Base-by-base conservation (phyloP, 176 grass and related monocot species). In the Hsuehochloa calcarea region DNA sequence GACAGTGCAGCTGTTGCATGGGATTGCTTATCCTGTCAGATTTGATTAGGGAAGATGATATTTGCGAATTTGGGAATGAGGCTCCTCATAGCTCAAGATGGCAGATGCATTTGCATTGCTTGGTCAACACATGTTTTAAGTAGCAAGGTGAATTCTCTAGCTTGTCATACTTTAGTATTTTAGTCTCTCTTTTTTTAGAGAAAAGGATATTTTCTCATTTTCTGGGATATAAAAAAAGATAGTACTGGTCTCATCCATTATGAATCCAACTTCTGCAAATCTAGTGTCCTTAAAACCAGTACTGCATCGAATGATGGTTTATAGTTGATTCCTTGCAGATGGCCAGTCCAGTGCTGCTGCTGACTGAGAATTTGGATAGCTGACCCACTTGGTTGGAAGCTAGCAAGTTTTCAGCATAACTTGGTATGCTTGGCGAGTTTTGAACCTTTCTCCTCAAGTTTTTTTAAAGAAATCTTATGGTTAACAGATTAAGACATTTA, bases 321-420 rank as follows among this genome's bases (percentile, higher is more conserved):
- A 40, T 77, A 22, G 10, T n/a, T n/a, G 35, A 60, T 27, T 44
- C n/a, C 38, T 41, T 61, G 56, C 22, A 69, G 65, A 29, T 52
- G 49, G 8, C 20, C 41, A 80, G 45, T 20, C 31, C 63, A 67
- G 43, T 29, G 14, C 15, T 62, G 39, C 39, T 64, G 59, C 20
- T 52, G 12, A 79, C 16, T 67, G 13, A 38, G 12, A 80, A 80
- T 81, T 68, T 81, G 56, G 41, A 81, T 68, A 55, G 37, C 7
- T 26, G 31, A 54, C 7, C 14, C 31, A 19, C 64, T 67, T 52
- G 20, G 39, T 29, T 38, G 46, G 47, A 16, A 68, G 75, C 61
- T n/a, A 51, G 27, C 64, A 17, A 34, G 34, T 39, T 69, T 69
- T 82, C 35, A 56, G 50, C 37, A 20, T 70, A 58, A 58, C 12